Conservation (phyloP, 306 rosid genomes). For the Lupinus albus region DNA sequence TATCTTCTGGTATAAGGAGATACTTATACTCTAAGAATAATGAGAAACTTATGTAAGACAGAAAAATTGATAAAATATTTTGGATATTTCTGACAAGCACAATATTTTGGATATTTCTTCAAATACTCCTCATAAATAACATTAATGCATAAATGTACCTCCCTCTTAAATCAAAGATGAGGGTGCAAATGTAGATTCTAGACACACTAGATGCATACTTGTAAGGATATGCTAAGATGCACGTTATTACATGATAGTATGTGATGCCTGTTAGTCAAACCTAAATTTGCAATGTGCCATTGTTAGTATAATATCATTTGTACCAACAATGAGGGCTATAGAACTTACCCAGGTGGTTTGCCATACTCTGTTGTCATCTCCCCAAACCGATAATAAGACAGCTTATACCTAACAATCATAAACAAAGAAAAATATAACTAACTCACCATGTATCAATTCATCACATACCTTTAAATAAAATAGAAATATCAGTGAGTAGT, state of each 20-base stretch:
- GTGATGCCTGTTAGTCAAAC: neutral
- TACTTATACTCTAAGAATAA: too few relatives aligned
- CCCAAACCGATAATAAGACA: conserved; percentile 93
- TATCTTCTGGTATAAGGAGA: too few relatives aligned
- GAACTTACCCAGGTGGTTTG: conserved; percentile 91
- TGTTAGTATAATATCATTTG: conserved; percentile 22
- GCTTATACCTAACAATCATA: conserved; percentile 75
- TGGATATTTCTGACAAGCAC: conserved; percentile 3
- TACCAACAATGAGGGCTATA: conserved; percentile 1
- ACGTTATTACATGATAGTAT: neutral
- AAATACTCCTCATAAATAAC: neutral
- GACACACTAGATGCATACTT: conserved; percentile 2
- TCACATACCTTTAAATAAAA: neutral
- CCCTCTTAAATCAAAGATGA: conserved; percentile 3
- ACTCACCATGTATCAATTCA: conserved; percentile 5
- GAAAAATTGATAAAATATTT: neutral
- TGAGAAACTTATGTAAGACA: neutral
- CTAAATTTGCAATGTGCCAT: neutral
- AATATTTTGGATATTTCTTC: neutral
- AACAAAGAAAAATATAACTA: conserved; percentile 27
- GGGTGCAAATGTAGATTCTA: conserved; percentile 2
- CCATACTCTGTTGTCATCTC: conserved; percentile 98
- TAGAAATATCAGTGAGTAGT: neutral
- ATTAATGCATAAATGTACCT: neutral
- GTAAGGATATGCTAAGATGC: neutral